Conservation (phyloP, 2,329 filamentous ascomycete species). For the Colletotrichum sp. region DNA sequence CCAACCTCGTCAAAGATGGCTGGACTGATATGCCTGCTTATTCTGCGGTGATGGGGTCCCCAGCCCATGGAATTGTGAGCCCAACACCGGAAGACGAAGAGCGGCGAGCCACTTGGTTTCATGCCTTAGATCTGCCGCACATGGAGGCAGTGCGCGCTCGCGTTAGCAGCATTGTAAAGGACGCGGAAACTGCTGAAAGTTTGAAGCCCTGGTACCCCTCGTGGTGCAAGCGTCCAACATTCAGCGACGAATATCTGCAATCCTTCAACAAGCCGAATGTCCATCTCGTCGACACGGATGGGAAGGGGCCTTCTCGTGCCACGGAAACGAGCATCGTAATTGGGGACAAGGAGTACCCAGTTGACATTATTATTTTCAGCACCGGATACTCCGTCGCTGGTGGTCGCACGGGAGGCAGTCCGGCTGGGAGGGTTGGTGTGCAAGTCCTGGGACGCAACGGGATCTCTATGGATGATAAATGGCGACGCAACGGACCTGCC, state of each 20-base stretch:
- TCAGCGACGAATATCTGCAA: constrained; percentile 63
- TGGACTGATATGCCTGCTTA: constrained; percentile 49
- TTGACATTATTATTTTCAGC: constrained; percentile 36
- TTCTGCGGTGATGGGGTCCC: constrained; percentile 37
- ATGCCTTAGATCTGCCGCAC: constrained; percentile 31
- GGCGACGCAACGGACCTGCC: background rate
- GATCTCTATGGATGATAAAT: constrained; percentile 21
- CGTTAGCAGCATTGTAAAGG: constrained; percentile 53
- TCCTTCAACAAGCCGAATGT: constrained; percentile 65
- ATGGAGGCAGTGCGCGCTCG: constrained; percentile 49
- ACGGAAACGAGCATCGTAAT: constrained; percentile 37
- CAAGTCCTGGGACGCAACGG: constrained; percentile 18
- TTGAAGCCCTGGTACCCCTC: constrained; percentile 65
- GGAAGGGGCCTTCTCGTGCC: constrained; percentile 40
- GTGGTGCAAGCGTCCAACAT: constrained; percentile 68
- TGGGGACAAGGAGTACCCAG: constrained; percentile 48
- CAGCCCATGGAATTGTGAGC: constrained; percentile 38
- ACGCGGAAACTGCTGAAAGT: constrained; percentile 52
- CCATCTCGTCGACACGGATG: constrained; percentile 62
- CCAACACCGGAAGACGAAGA: constrained; percentile 26
- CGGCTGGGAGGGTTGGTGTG: constrained; percentile 12
- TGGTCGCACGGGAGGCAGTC: background rate
- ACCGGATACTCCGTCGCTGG: constrained; percentile 18
- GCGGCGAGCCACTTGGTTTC: background rate
- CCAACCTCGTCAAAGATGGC: constrained; percentile 52